phyloP scores from a whole-genome alignment of 2,329 filamentous ascomycete genomes.

The Xylariomycetidae sp. region DNA sequence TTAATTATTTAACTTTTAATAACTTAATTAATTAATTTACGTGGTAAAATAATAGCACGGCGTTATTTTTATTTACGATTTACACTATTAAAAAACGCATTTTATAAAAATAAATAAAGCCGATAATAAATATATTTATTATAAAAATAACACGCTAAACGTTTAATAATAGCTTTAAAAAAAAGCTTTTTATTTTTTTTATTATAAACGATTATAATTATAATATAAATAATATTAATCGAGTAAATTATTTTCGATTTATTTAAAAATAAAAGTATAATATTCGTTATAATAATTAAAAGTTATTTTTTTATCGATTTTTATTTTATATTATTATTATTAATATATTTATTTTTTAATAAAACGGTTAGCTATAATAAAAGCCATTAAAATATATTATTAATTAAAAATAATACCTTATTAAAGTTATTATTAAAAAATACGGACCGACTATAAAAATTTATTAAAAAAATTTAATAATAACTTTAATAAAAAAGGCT shows the following conservation, averaged over 20 bases:
- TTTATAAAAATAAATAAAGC: background rate
- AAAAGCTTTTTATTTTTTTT: background rate
- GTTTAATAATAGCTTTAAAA: background rate
- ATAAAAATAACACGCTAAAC: too few species aligned
- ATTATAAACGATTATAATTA: slow-evolving; percentile 2
- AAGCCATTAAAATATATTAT: too few species aligned
- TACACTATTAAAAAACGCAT: background rate
- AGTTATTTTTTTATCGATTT: too few species aligned
- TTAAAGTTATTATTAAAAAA: too few species aligned
- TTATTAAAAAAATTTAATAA: too few species aligned
- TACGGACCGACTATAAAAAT: too few species aligned
- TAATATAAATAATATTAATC: background rate
- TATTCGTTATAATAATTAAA: background rate
- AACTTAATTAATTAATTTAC: slow-evolving; percentile 1
- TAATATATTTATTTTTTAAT: too few species aligned
- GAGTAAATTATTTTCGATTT: background rate
- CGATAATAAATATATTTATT: too few species aligned
- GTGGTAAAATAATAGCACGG: background rate
- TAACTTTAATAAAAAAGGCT: too few species aligned
- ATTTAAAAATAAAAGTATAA: background rate
- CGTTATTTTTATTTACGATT: background rate
- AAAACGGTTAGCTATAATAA: too few species aligned
- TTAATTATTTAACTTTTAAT: background rate
- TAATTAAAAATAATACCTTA: too few species aligned
- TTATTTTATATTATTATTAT: too few species aligned